Percentiles rank a stretch among this genome's conserved stretches.
Evolutionary conservation across 2,329 filamentous ascomycete species (phyloP).

Genomic region (Tolypocladium tundrense): DNA sequence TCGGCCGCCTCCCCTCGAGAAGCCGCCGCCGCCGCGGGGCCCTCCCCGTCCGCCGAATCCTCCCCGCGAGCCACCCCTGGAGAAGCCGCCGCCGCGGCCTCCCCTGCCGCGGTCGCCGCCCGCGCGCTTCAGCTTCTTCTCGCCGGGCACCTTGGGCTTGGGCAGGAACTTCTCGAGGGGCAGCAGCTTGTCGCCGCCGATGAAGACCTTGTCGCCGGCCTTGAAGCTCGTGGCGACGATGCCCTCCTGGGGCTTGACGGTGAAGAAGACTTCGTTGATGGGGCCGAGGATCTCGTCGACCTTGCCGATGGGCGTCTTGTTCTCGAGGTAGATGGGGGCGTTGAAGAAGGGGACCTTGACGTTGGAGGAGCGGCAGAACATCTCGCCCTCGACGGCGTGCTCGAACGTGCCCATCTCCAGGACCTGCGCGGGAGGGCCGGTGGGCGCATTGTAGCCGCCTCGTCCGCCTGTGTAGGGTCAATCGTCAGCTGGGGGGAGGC

Average conservation of each 20-base stretch:
- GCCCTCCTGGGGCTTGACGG: slow-evolving; percentile 91
- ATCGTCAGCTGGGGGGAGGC: neutral
- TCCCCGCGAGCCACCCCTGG: slow-evolving; percentile 16
- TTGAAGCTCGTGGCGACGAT: slow-evolving; percentile 95
- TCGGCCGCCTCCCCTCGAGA: slow-evolving; percentile 20
- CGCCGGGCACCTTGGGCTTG: slow-evolving; percentile 72
- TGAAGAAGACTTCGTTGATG: slow-evolving; percentile 97
- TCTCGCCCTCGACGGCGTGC: slow-evolving; percentile 93
- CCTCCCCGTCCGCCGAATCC: slow-evolving; percentile 33
- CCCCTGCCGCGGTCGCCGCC: slow-evolving; percentile 30
- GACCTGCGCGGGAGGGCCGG: slow-evolving; percentile 10
- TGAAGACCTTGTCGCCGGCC: slow-evolving; percentile 93
- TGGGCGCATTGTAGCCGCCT: slow-evolving; percentile 9
- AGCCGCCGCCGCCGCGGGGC: slow-evolving; percentile 22
- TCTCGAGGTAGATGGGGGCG: slow-evolving; percentile 96
- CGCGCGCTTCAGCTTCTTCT: slow-evolving; percentile 52
- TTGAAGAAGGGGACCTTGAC: slow-evolving; percentile 98
- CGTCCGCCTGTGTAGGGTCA: slow-evolving; percentile 6
- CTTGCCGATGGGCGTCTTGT: slow-evolving; percentile 94
- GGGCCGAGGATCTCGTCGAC: slow-evolving; percentile 96
- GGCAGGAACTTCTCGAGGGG: slow-evolving; percentile 94
- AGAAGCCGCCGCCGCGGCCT: slow-evolving; percentile 16
- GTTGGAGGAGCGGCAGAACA: slow-evolving; percentile 94
- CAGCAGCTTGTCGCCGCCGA: slow-evolving; percentile 86
- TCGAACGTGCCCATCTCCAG: slow-evolving; percentile 84